Percentiles rank a stretch among this genome's conserved stretches.
Conservation (phyloP, 2,329 filamentous ascomycete genomes). For the Venturiaceae sp. region DNA sequence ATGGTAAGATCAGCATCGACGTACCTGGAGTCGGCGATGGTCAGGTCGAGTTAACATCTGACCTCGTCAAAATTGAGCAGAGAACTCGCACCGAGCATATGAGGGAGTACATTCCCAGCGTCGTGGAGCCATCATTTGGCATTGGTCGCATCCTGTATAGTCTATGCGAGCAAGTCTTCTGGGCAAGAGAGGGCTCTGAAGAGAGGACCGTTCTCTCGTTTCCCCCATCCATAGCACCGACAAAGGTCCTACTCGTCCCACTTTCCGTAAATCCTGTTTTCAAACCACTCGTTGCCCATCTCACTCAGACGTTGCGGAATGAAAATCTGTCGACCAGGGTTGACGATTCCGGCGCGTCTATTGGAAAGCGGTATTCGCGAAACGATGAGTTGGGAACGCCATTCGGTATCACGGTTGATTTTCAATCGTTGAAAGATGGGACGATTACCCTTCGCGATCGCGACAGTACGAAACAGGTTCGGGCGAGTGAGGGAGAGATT, state of each 20-base stretch:
- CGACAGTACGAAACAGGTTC: conserved; percentile 84
- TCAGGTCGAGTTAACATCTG: conserved; percentile 69
- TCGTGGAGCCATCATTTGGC: conserved; percentile 94
- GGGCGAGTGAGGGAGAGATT: conserved; percentile 71
- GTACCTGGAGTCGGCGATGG: conserved; percentile 60
- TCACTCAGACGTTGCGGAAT: not conserved
- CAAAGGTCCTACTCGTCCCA: conserved; percentile 86
- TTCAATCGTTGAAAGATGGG: conserved; percentile 83
- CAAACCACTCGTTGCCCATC: conserved; percentile 45
- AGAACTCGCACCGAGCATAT: conserved; percentile 72
- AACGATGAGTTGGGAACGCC: conserved; percentile 96
- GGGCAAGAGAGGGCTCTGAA: conserved; percentile 77
- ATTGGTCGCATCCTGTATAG: conserved; percentile 92
- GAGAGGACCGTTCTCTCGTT: conserved; percentile 74
- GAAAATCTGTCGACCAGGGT: not conserved
- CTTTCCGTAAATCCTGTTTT: conserved; percentile 75
- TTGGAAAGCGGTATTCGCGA: conserved; percentile 46
- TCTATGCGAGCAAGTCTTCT: conserved; percentile 90
- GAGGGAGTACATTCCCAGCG: conserved; percentile 88
- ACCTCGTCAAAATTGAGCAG: conserved; percentile 75
- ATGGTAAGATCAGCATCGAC: conserved; percentile 67
- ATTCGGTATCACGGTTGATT: conserved; percentile 88
- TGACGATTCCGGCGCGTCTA: no score
- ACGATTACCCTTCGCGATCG: conserved; percentile 82
- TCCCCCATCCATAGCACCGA: conserved; percentile 73